Evolutionary conservation across 2,329 filamentous ascomycete genomes (phyloP), one percentile per base, ranked within the genome.

Genomic region (Chrysoporthe deuterocubensis): DNA sequence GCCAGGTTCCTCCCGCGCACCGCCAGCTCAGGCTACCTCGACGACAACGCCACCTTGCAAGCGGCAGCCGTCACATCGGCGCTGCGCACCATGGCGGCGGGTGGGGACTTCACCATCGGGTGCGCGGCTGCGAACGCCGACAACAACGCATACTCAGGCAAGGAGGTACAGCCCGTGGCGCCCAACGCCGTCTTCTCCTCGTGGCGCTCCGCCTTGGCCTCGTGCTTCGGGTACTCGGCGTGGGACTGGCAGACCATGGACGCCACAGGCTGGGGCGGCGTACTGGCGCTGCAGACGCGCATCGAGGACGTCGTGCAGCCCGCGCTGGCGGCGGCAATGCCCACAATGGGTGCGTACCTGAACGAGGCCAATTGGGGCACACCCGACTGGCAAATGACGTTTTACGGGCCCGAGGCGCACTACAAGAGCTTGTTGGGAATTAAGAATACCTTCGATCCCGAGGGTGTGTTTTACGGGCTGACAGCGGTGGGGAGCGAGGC

Each of bases 401-500:
- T 73, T 56, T 73, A 62, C 42, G 70, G 72, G 21, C 37, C 54
- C 16, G 26, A 70, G n/a, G 1, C 52, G 26, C 52, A 72, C 18
- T 72, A 73, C 58, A 56, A 65, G 57, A 58, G 64, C 16, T 65
- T 73, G 42, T 32, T 67, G 34, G 40, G 42, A 13, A 67, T 73
- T 48, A 73, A 71, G 71, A 66, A 65, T 11, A 50, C 34, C 18
- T 65, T 68, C 9, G 72, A 73, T 48, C 72, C 71, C 1, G 68
- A 68, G 68, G 69, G 62, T 16, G 16, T 74, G 16, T 72, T 74
- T 52, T 73, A 70, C 67, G 80, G 79, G 40, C 73, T 74, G 2
- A 78, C 74, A 3, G 77, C 75, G 14, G 80, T 83, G 34, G 82
- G 80, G 0, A 81, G 79, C 70, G 81, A 83, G 50, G 73, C 69